Evolutionary conservation across 2,329 filamentous ascomycete genomes (phyloP).

Genomic region (Aureobasidium sp.): DNA sequence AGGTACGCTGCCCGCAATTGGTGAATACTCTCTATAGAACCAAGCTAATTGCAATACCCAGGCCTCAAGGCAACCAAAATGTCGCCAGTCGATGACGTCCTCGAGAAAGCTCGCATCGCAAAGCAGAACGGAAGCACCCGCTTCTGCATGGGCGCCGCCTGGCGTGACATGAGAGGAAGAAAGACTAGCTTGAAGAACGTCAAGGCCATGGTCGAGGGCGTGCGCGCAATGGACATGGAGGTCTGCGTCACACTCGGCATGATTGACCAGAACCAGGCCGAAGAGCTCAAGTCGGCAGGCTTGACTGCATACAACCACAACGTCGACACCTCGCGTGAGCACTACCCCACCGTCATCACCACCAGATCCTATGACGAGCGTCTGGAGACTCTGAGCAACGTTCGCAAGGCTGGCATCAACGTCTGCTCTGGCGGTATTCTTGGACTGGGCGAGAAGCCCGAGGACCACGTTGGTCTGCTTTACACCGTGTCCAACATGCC

Average conservation of each 20-base stretch:
- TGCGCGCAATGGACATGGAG: slow-evolving; percentile 78
- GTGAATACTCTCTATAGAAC: neutral
- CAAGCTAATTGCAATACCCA: neutral
- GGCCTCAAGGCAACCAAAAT: slow-evolving; percentile 72
- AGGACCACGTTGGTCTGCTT: slow-evolving; percentile 75
- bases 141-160: slow-evolving; percentile 93
- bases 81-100: slow-evolving; percentile 70
- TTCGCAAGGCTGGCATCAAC: slow-evolving; percentile 78
- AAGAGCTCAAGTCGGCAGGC: slow-evolving; percentile 74
- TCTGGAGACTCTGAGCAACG: slow-evolving; percentile 68
- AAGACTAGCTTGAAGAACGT: slow-evolving; percentile 79
- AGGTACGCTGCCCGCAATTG: slow-evolving; percentile 26
- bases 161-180: slow-evolving; percentile 88
- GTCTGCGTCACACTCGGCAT: slow-evolving; percentile 90
- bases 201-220: slow-evolving; percentile 76
- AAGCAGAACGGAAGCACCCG: slow-evolving; percentile 79
- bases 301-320: slow-evolving; percentile 94
- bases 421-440: slow-evolving; percentile 88
- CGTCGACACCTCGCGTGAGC: slow-evolving; percentile 81
- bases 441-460: slow-evolving; percentile 70
- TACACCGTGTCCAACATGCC: slow-evolving; percentile 77
- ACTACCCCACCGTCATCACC: slow-evolving; percentile 79
- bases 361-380: slow-evolving; percentile 84
- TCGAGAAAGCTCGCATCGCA: slow-evolving; percentile 68
- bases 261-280: slow-evolving; percentile 63